Evolutionary conservation across 129 eudicot genomes (phyloP).

Genomic region (Glebionis coronaria): DNA sequence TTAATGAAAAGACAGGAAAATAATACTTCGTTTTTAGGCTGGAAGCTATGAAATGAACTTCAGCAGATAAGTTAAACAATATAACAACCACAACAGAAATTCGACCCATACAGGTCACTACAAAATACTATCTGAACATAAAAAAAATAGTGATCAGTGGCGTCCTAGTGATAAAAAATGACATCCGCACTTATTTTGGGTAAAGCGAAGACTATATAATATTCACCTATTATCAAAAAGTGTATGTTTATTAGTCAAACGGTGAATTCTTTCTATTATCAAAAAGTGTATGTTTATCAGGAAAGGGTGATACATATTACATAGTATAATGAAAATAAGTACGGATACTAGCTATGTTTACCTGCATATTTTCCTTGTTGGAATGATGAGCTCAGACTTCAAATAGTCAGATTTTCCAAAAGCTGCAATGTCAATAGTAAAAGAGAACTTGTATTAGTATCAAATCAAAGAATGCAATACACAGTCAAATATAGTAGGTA

Average conservation of each 20-base stretch:
- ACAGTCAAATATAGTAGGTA: neutral
- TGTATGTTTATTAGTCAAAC: neutral
- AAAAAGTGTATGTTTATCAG: neutral
- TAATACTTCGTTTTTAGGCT: neutral
- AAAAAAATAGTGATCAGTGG: neutral
- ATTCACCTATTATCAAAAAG: too few relatives aligned
- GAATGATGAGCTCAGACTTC: constrained; percentile 5
- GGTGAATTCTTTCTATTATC: neutral
- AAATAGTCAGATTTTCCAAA: constrained; percentile 8
- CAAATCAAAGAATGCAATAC: neutral
- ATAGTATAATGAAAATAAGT: neutral
- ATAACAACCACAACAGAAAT: neutral
- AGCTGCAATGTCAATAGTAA: constrained; percentile 21
- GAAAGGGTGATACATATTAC: neutral
- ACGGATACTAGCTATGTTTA: constrained; percentile 3
- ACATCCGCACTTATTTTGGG: too few relatives aligned
- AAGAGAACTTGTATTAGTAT: constrained; percentile 3
- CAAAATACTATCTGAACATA: constrained; percentile 2
- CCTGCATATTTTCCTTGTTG: constrained; percentile 32
- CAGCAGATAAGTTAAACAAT: neutral
- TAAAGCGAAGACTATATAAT: too few relatives aligned
- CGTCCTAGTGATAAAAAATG: too few relatives aligned
- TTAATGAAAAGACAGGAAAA: neutral
- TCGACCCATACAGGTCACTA: neutral
- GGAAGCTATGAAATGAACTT: neutral